These are phyloP conservation scores for Rhododendron kiyosumense DNA, from an alignment of 148 eudicot genomes.

Conservation along the genomic window DNA sequence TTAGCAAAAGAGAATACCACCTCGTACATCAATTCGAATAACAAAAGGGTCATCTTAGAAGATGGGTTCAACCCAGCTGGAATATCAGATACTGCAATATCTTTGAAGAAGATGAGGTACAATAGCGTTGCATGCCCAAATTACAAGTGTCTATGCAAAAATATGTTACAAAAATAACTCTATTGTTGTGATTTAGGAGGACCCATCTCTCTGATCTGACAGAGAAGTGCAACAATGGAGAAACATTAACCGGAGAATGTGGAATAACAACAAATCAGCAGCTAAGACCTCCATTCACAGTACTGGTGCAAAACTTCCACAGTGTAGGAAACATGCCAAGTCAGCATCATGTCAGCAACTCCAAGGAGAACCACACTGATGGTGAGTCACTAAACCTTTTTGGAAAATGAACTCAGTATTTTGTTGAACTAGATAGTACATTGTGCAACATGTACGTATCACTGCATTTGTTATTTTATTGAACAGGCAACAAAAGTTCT, in stretches of 20 bases:
- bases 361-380: conserved; percentile 37
- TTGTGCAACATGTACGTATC: not conserved
- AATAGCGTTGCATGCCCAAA: not conserved
- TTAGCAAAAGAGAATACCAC: conserved; percentile 59
- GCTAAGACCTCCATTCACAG: conserved; percentile 63
- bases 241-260: conserved; percentile 27
- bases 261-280: conserved; percentile 28
- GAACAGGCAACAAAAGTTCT: conserved; percentile 9
- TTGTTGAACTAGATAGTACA: not conserved
- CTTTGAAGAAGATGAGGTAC: conserved; percentile 64
- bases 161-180: conserved; percentile 1
- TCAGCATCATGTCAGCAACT: conserved; percentile 22
- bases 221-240: conserved; percentile 26
- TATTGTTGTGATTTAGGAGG: conserved; percentile 36
- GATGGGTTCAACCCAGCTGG: conserved; percentile 26
- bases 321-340: conserved; percentile 18
- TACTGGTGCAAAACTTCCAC: conserved; percentile 46
- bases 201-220: conserved; percentile 34
- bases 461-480: conserved; percentile 5
- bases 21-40: conserved; percentile 49
- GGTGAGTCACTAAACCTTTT: conserved; percentile 29
- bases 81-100: conserved; percentile 29
- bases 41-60: conserved; percentile 56
- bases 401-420: not conserved
- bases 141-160: not conserved